Evolutionary conservation across 768 basidiomycete genomes (phyloP).

Genomic region (Pulveroboletus frians): DNA sequence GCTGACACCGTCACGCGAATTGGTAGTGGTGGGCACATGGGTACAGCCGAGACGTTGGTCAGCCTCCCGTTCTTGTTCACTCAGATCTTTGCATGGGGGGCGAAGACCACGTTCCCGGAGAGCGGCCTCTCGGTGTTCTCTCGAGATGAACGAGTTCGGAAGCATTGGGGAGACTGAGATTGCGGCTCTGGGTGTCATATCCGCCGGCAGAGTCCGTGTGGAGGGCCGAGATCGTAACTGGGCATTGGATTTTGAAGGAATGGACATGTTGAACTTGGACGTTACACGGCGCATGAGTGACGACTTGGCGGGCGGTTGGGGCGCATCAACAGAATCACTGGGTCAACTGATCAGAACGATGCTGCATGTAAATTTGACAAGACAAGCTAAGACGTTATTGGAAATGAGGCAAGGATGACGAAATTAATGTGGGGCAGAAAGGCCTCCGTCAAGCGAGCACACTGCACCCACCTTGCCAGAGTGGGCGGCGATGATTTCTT

Average conservation of each 20-base stretch:
- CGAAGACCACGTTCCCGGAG: constrained; percentile 56
- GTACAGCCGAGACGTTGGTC: constrained; percentile 36
- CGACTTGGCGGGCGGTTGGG: constrained; percentile 5
- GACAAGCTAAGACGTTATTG: not conserved
- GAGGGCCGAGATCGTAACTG: constrained; percentile 12
- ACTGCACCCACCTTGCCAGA: constrained; percentile 12
- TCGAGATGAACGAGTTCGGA: constrained; percentile 24
- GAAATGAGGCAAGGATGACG: not conserved
- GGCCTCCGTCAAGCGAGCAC: not conserved
- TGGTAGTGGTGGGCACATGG: constrained; percentile 30
- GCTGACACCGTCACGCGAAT: constrained; percentile 24
- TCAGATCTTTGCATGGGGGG: constrained; percentile 39
- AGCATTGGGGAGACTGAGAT: constrained; percentile 9
- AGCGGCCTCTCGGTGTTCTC: constrained; percentile 41
- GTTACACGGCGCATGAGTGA: constrained; percentile 29
- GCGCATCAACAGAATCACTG: not conserved
- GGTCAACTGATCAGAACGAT: constrained; percentile 1
- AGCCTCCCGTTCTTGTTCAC: constrained; percentile 38
- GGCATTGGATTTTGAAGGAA: constrained; percentile 12
- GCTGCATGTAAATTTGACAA: not conserved
- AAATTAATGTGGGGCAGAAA: constrained; percentile 1
- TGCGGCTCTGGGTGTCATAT: not conserved
- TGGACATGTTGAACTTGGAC: constrained; percentile 23
- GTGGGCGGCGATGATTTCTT: constrained; percentile 1
- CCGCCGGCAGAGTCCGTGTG: constrained; percentile 6